phyloP scores from a whole-genome alignment of 2,329 filamentous ascomycete species.

The Xylaria sp. region DNA sequence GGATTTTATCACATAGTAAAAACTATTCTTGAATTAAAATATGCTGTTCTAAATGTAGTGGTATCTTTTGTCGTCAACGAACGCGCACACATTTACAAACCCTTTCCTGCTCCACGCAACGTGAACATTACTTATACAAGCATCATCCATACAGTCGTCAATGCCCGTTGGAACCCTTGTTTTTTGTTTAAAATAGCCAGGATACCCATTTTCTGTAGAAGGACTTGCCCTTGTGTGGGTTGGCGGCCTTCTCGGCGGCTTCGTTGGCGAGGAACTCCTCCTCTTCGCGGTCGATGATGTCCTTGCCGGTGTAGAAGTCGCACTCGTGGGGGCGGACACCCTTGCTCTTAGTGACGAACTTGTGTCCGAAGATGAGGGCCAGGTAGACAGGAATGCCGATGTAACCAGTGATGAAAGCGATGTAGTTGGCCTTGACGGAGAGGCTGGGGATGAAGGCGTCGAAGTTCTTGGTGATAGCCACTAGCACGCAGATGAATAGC shows the following conservation, averaged over 20 bases:
- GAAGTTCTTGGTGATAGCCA: slow-evolving; percentile 86
- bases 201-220: slow-evolving; percentile 69
- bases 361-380: slow-evolving; percentile 74
- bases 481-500: slow-evolving; percentile 75
- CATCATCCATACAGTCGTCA: background rate
- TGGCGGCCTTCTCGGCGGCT: slow-evolving; percentile 52
- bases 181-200: slow-evolving; percentile 65
- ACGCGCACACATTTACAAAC: slow-evolving; percentile 16
- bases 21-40: background rate
- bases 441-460: slow-evolving; percentile 70
- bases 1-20: background rate
- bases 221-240: slow-evolving; percentile 52
- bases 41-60: slow-evolving; percentile 17
- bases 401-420: slow-evolving; percentile 81
- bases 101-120: background rate
- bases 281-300: slow-evolving; percentile 77
- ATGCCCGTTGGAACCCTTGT: background rate
- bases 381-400: slow-evolving; percentile 81
- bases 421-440: slow-evolving; percentile 60
- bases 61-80: slow-evolving; percentile 32
- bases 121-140: slow-evolving; percentile 5
- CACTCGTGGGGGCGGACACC: slow-evolving; percentile 66
- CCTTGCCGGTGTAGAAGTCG: slow-evolving; percentile 79
- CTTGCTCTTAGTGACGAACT: slow-evolving; percentile 64
- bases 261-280: slow-evolving; percentile 71